Evolutionary conservation across 257 asterid species (phyloP), one percentile per base, ranked within the genome.

Genomic region (Coffea canephora): DNA sequence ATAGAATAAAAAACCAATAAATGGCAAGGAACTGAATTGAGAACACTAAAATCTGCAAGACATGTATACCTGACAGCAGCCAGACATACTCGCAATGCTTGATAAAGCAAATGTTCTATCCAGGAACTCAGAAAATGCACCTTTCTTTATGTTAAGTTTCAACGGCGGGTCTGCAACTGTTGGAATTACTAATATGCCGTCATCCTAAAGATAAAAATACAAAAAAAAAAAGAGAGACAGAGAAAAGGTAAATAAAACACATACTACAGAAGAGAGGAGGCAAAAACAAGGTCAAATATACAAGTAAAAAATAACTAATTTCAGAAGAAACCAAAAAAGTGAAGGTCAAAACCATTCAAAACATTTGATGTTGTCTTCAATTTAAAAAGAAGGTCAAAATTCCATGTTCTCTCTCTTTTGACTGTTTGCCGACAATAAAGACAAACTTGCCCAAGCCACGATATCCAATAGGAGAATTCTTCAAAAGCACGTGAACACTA

Each of bases 11-110:
- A 16, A 45, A 31, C 48, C 27, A 50, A 82, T 45, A 45, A 21
- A 49, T 68, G 68, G 54, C n/a, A 66, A 52, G 78, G 64, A 75
- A 68, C 31, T 36, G n/a, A 61, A 15, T 65, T 55, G 74, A 15
- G 73, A 80, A 55, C 23, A 71, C 45, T 54, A 48, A 80, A 71
- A 71, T 41, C 72, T 62, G 76, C 66, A 48, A 62, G 66, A 57
- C n/a, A 25, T 62, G 59, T 72, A 69, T 85, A 94, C 98, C 96
- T 92, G 96, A 78, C 98, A 94, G 81, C 93, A 91, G 71, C 97
- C 97, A 57, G 98, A 92, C 91, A 94, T 86, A 87, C 86, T 89
- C 62, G 95, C 90, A 82, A 94, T 87, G 87, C 97, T 86, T 79
- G 90, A 88, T 79, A 91, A 84, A 75, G 89, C 85, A 87, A 86